Base-by-base conservation (phyloP, 2,329 filamentous ascomycete genomes). In the Sodiomyces alkalinus region DNA sequence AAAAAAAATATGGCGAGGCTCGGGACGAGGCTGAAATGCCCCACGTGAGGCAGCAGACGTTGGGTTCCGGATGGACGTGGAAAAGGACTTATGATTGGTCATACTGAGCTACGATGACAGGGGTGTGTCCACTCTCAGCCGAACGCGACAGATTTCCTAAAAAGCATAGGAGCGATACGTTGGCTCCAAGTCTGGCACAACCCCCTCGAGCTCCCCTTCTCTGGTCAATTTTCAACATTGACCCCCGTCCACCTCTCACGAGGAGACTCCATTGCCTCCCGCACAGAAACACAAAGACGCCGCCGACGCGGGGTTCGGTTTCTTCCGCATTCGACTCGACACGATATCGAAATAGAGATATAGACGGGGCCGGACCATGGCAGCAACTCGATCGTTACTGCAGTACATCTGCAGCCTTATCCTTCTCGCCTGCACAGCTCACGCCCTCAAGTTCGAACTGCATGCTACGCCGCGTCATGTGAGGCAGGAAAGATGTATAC, bases 371-470 rank as follows among this genome's bases (percentile, higher is more conserved):
- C n/a, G n/a, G 24, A 33, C 41, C 42, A 71, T 71, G 66, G 60
- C 62, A 39, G 47, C 53, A 40, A 51, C 57, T 42, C 52, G 50
- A 49, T 61, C 60, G 37, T 46, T 71, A 45, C 58, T 74, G 59
- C 68, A 64, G 52, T 61, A 60, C 45, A 44, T 74, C 50, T 71
- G 63, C 58, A 60, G 64, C 52, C 45, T 74, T 28, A 51, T 74
- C 39, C 52, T 75, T 32, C 52, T 75, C 33, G 54, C 64, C 38
- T 56, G 60, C 34, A 58, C 58, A 39, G 58, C 61, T 38, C 55
- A 64, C 41, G 85, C 85, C 34, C 74, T 98, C 46, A 94, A 92
- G 63, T 94, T 98, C 67, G 90, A 98, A 47, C 72, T 98, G 36
- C 58, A 71, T 44, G 82, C 85, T 24, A 68, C 74, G 39, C 54